Base-by-base conservation (phyloP, 2,329 filamentous ascomycete species). In the Hypoxylon sp. region DNA sequence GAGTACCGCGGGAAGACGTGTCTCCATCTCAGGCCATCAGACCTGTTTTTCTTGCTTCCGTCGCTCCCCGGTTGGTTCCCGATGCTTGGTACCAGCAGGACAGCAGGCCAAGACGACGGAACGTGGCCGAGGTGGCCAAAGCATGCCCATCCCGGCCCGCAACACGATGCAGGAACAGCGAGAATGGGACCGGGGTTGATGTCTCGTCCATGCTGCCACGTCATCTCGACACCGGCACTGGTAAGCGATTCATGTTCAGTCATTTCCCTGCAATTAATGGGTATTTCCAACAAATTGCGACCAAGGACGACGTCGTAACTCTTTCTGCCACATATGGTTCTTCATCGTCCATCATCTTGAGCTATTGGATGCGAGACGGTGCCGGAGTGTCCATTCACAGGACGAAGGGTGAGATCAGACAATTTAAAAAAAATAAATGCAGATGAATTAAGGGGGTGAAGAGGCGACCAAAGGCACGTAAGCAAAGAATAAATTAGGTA, bases 151-250 rank as follows among this genome's bases (percentile, higher is more conserved):
- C 26, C 27, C 10, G 40, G 26, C 46, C 31, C 31, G n/a, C 31
- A 17, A 35, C 52, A 48, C 40, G 48, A 45, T 29, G 45, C 52
- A 50, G 62, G 55, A 59, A 64, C 49, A 23, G 45, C 52, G 47
- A 58, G 55, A 59, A 64, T 41, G 18, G 20, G 41, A 43, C 61
- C 27, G 55, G 50, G 47, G 41, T 35, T 24, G 10, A 27, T 45
- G 41, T 56, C 33, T 46, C 52, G 58, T 58, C 47, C 61, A 55
- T 66, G 43, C 65, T 55, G 60, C 60, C 66, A 55, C 66, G 43
- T 66, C 56, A 60, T 61, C 66, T 61, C 27, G 13, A 51, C 43
- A 26, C 37, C 48, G 24, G 29, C 45, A 33, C 37, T 35, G 3
- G 41, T n/a, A n/a, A 27, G 21, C 59, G 55, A 59, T 48, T 59